Evolutionary conservation across 768 basidiomycete genomes (phyloP), one percentile per base, ranked within the genome.

Genomic region (Calocybe cyanea): DNA sequence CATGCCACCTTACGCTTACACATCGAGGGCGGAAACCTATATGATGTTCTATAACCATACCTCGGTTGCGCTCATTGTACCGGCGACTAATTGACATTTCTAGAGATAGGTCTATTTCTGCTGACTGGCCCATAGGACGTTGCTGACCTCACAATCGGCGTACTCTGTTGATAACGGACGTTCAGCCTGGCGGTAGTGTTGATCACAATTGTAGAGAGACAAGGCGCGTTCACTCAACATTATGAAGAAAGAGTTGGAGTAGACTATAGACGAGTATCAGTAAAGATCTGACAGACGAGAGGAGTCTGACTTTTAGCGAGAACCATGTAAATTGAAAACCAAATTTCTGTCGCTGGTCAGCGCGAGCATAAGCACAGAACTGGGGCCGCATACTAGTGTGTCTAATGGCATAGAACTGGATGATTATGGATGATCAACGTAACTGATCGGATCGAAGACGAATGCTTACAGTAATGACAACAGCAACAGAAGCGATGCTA

Each of bases 201-300:
- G n/a, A 21, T 3, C 10, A 15, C 14, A 15, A 6, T 7, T 7
- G 7, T n/a, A 14, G 8, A 25, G n/a, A 24, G 17, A 13, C 14
- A 7, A 30, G 18, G 1, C 35, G 41, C 41, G 33, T 2, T 28
- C 11, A 28, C 34, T 25, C n/a, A 41, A 57, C 52, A 52, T 41
- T 17, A 49, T 43, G 25, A 63, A 52, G 25, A 62, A 53, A 8
- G 60, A 60, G 45, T 63, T 63, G 11, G 62, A 57, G 45, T 63
- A 62, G 13, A 63, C 62, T 63, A 28, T 14, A 5, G 7, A 35
- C 7, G 17, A 8, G 18, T 15, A n/a, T 20, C 21, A 17, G 17
- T 3, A 35, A 6, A 21, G 21, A 20, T 11, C 20, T 17, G 2
- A 18, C 8, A 21, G 14, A 14, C 1, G 15, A 30, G 9, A 7